Conservation (phyloP, 1,139 yeast species). For the Meyerozyma elateridarum region DNA sequence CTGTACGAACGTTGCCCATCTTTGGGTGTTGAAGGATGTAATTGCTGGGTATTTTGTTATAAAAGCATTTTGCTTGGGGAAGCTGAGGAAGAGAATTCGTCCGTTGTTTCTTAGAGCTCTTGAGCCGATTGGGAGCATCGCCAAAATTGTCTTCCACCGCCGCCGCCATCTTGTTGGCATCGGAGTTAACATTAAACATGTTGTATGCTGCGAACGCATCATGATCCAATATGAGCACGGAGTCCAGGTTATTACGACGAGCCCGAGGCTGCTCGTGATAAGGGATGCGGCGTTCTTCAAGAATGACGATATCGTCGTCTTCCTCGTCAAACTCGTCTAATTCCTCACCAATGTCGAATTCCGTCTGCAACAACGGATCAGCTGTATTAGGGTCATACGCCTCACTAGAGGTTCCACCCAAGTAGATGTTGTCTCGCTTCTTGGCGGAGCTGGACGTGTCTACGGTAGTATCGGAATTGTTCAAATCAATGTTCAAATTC, state of each 20-base stretch:
- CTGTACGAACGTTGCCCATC: constrained; percentile 40
- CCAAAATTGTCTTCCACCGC: too few species aligned
- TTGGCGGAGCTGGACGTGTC: constrained; percentile 4
- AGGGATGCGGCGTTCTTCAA: constrained; percentile 29
- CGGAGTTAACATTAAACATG: constrained; percentile 31
- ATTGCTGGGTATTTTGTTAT: constrained; percentile 35
- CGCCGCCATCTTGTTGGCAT: constrained; percentile 1
- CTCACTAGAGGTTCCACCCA: constrained; percentile 7
- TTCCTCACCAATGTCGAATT: constrained; percentile 7
- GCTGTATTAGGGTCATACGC: constrained; percentile 15
- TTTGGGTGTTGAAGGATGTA: constrained; percentile 38
- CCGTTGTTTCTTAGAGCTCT: constrained; percentile 39
- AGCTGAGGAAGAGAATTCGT: constrained; percentile 71
- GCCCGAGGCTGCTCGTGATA: constrained; percentile 7
- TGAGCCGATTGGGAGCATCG: constrained; percentile 3
- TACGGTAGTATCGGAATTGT: constrained; percentile 5
- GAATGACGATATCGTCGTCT: constrained; percentile 29
- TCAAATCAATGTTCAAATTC: constrained; percentile 8
- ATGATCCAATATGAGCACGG: constrained; percentile 31
- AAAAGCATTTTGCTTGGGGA: constrained; percentile 48
- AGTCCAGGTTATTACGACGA: constrained; percentile 35
- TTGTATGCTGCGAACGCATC: constrained; percentile 44
- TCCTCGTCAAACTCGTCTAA: constrained; percentile 14
- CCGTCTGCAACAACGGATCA: constrained; percentile 9
- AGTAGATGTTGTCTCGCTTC: constrained; percentile 1